phyloP scores from a whole-genome alignment of 306 rosid genomes.

The Cicer bijugum region DNA sequence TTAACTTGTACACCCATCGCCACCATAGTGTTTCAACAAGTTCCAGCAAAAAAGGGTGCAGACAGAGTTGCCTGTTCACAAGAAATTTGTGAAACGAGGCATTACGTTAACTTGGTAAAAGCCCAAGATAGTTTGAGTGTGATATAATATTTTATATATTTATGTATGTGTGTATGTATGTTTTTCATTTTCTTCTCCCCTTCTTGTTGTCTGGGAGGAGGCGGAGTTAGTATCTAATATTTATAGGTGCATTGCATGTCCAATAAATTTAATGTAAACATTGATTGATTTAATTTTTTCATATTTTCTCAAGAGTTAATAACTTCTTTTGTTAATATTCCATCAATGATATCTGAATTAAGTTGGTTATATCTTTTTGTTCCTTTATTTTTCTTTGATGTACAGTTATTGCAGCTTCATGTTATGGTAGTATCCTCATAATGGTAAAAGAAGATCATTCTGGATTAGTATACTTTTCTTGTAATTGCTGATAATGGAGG shows the following conservation, averaged over 20 bases:
- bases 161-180: neutral
- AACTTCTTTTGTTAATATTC: constrained; percentile 24
- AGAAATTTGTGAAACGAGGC: constrained; percentile 15
- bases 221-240: constrained; percentile 21
- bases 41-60: constrained; percentile 31
- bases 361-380: constrained; percentile 21
- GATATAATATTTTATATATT: neutral
- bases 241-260: constrained; percentile 1
- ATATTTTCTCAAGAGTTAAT: constrained; percentile 1
- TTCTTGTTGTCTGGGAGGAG: constrained; percentile 11
- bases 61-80: constrained; percentile 18
- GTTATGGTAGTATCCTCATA: constrained; percentile 9
- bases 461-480: constrained; percentile 40
- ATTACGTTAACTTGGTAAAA: constrained; percentile 23
- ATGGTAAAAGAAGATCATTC: constrained; percentile 43
- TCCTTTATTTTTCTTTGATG: constrained; percentile 28
- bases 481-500: constrained; percentile 62
- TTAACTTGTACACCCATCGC: neutral
- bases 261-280: constrained; percentile 18
- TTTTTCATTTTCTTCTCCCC: neutral
- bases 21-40: constrained; percentile 15
- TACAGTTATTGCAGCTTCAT: constrained; percentile 17
- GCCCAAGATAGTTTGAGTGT: neutral
- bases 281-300: neutral
- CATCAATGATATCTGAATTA: constrained; percentile 24